Evolutionary conservation across 108 stramenopile species (phyloP).

Genomic region (Skeletonema tropicum): DNA sequence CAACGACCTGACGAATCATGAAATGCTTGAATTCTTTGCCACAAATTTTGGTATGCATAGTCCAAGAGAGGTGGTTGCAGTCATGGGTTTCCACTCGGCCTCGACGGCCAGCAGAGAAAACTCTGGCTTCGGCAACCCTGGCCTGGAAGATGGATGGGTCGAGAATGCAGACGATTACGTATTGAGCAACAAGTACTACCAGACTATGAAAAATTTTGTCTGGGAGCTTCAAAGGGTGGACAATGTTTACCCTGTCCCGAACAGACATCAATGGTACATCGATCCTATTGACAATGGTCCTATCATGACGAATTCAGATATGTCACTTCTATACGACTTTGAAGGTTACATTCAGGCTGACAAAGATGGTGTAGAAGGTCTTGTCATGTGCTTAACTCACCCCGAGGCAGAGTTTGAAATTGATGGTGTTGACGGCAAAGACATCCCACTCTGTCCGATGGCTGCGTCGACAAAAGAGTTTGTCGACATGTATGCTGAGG

Average conservation of each 20-base stretch:
- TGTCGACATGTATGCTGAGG: neutral
- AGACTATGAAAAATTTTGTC: neutral
- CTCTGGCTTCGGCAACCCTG: slow-evolving; percentile 47
- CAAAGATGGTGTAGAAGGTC: slow-evolving; percentile 6
- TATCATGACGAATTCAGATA: slow-evolving; percentile 24
- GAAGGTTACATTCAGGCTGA: slow-evolving; percentile 12
- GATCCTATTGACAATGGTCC: slow-evolving; percentile 4
- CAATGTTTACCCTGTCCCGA: slow-evolving; percentile 38
- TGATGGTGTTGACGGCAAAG: neutral
- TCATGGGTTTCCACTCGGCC: slow-evolving; percentile 67
- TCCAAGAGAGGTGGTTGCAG: slow-evolving; percentile 42
- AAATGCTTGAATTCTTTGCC: slow-evolving; percentile 43
- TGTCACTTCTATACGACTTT: slow-evolving; percentile 15
- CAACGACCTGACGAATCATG: slow-evolving; percentile 26
- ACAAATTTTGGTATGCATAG: slow-evolving; percentile 47
- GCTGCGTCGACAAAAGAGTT: neutral
- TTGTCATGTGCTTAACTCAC: slow-evolving; percentile 12
- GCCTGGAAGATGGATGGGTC: slow-evolving; percentile 37
- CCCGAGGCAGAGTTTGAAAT: neutral
- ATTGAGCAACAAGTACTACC: slow-evolving; percentile 24
- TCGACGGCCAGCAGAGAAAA: slow-evolving; percentile 42
- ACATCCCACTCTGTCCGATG: neutral
- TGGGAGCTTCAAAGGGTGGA: slow-evolving; percentile 15
- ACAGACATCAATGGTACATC: slow-evolving; percentile 40
- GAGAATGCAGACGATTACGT: slow-evolving; percentile 5